Base-by-base conservation (phyloP, 371 early-diverging fungal species). In the Massospora cicadina region DNA sequence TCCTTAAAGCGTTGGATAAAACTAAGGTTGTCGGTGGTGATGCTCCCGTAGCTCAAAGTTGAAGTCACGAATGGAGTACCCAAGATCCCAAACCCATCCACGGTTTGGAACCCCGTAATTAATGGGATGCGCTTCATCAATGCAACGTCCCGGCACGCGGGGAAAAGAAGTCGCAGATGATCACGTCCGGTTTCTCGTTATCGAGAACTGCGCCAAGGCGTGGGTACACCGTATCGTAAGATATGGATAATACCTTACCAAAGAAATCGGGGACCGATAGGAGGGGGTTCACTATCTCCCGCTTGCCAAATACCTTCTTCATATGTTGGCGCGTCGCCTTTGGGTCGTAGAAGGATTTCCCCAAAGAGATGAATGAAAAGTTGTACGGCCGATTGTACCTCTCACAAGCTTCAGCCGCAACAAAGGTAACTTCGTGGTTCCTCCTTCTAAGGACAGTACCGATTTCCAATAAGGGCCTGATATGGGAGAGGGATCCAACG, bases 141-240 rank as follows among this genome's bases (percentile, higher is more conserved):
- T 24, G 66, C 66, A 7, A 62, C 66, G 29, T 66, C 66, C 1
- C 53, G 29, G 32, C 66, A 66, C 29, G 60, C 17, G 24, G 21
- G 10, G 54, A 17, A 28, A 66, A 66, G 55, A 60, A 66, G 55
- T 66, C 66, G 54, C 66, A 66, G 17, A 66, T 25, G 13, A 66
- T 60, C 3, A 66, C 24, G 30, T 66, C 66, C 5, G 55, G 32
- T 31, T 65, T 65, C 13, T 7, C 17, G n/a, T 61, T 54, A 3
- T 61, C 21, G 12, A 32, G 10, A 7, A 13, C 28, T 7, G 17
- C 10, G 12, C 33, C 33, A 33, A 25, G 24, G 54, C 25, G 53
- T 2, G 3, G 5, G 27, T 25, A 61, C 24, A 54, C 25, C 5
- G 30, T 33, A 10, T 27, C 13, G 27, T n/a, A 32, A 5, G 54